phyloP scores from a whole-genome alignment of 768 basidiomycete genomes.

The Mrakia blollopis region DNA sequence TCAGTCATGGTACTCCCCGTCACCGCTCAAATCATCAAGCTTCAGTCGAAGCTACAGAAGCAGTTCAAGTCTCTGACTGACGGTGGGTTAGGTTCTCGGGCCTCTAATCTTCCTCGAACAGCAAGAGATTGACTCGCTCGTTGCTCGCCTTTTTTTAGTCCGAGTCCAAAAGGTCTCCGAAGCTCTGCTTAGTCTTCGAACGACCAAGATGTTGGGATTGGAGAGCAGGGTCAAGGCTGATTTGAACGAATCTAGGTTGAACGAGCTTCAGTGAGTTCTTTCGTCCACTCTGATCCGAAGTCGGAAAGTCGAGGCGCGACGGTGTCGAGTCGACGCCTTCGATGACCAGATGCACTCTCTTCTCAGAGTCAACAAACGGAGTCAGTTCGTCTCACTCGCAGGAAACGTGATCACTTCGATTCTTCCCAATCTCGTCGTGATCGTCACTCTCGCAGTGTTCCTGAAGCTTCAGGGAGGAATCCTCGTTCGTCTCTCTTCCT shows the following conservation, averaged over 20 bases:
- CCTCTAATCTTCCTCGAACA: no score
- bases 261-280: constrained; percentile 52
- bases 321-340: no score
- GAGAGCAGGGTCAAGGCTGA: constrained; percentile 52
- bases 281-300: neutral
- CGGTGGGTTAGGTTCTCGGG: neutral
- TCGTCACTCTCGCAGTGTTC: constrained; percentile 41
- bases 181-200: constrained; percentile 49
- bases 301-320: neutral
- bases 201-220: constrained; percentile 64
- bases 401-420: constrained; percentile 49
- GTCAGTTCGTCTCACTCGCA: constrained; percentile 53
- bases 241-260: constrained; percentile 50
- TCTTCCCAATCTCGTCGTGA: constrained; percentile 62
- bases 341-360: neutral
- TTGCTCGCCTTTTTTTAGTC: constrained; percentile 36
- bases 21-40: constrained; percentile 52
- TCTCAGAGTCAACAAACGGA: constrained; percentile 49
- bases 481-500: neutral
- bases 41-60: constrained; percentile 52
- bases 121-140: neutral
- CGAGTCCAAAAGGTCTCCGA: constrained; percentile 61
- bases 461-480: neutral
- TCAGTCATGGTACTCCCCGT: constrained; percentile 54
- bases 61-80: neutral